Percentiles rank a stretch among this genome's conserved stretches.
These are phyloP conservation scores for Saprolegnia diclina DNA, from an alignment of 352 stramenopile genomes.

Conservation along the genomic window DNA sequence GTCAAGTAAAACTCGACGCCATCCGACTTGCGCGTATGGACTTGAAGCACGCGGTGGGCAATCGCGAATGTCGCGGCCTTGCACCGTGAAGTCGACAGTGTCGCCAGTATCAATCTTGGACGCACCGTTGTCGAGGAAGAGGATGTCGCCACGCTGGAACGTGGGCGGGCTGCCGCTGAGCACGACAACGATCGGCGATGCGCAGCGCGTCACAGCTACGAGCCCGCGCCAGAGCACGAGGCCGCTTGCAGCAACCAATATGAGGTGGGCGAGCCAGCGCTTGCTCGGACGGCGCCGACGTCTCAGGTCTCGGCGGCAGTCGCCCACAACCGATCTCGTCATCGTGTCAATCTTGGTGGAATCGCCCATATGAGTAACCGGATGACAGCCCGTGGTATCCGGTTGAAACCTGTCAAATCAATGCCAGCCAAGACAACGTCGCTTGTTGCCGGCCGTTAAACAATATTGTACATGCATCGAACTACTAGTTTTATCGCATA, in stretches of 20 bases:
- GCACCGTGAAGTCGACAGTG: constrained; percentile 96
- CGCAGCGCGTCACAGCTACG: constrained; percentile 95
- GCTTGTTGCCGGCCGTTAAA: too few relatives aligned
- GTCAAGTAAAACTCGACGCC: constrained; percentile 94
- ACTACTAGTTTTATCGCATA: too few relatives aligned
- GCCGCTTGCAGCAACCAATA: constrained; percentile 97
- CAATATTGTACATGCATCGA: too few relatives aligned
- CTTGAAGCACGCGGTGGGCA: constrained; percentile 97
- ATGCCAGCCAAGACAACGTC: too few relatives aligned
- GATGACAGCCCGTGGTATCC: too few relatives aligned
- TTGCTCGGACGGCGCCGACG: constrained; percentile 87
- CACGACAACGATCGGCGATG: constrained; percentile 98
- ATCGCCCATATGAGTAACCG: too few relatives aligned
- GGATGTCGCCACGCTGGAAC: constrained; percentile 98
- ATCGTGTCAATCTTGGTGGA: too few relatives aligned
- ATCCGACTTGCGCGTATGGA: constrained; percentile 87
- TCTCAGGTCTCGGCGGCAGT: too few relatives aligned
- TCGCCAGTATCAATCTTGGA: constrained; percentile 77
- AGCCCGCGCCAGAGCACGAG: constrained; percentile 99
- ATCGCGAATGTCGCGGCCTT: constrained; percentile 98
- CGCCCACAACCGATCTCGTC: too few relatives aligned
- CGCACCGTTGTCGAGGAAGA: constrained; percentile 97
- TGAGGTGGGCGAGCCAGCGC: constrained; percentile 93
- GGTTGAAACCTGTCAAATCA: too few relatives aligned
- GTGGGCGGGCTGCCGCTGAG: constrained; percentile 97